These are phyloP conservation scores for Peribolospora kevripleyi DNA, from an alignment of 768 basidiomycete species.

Conservation along the genomic window DNA sequence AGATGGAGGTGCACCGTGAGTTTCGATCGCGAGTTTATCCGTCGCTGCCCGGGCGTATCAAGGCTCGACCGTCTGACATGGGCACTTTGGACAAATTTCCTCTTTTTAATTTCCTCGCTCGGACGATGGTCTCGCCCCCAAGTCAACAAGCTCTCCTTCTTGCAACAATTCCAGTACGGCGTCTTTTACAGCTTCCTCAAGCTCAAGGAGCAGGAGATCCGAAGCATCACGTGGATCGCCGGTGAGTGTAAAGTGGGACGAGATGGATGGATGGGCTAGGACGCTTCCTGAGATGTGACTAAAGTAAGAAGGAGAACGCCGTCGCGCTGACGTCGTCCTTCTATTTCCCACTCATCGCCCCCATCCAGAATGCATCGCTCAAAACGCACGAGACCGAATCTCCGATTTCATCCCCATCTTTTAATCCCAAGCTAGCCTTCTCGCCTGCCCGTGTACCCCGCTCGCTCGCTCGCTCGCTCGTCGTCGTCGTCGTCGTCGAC, in stretches of 20 bases:
- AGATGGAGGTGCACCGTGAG: conserved; percentile 1
- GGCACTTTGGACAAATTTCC: no score
- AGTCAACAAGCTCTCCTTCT: conserved; percentile 76
- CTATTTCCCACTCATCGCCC: no score
- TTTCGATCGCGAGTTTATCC: no score
- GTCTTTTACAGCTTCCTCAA: conserved; percentile 65
- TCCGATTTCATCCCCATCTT: conserved; percentile 22
- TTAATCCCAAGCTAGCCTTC: conserved; percentile 12
- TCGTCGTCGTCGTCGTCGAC: no score
- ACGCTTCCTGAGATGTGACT: background rate
- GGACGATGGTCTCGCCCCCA: conserved; percentile 43
- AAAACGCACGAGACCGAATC: conserved; percentile 83
- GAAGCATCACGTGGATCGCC: conserved; percentile 22
- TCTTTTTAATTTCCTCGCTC: conserved; percentile 6
- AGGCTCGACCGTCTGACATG: no score
- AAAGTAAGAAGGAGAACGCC: background rate
- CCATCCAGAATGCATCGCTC: conserved; percentile 63
- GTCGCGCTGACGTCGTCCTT: background rate
- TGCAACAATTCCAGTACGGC: conserved; percentile 90
- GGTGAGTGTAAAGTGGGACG: conserved; percentile 1
- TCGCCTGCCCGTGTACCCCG: background rate
- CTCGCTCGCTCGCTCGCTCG: background rate
- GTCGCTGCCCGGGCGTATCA: no score
- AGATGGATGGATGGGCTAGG: background rate
- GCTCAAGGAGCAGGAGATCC: conserved; percentile 27